phyloP scores from a whole-genome alignment of 768 basidiomycete genomes.

The Mrakia blollopis region DNA sequence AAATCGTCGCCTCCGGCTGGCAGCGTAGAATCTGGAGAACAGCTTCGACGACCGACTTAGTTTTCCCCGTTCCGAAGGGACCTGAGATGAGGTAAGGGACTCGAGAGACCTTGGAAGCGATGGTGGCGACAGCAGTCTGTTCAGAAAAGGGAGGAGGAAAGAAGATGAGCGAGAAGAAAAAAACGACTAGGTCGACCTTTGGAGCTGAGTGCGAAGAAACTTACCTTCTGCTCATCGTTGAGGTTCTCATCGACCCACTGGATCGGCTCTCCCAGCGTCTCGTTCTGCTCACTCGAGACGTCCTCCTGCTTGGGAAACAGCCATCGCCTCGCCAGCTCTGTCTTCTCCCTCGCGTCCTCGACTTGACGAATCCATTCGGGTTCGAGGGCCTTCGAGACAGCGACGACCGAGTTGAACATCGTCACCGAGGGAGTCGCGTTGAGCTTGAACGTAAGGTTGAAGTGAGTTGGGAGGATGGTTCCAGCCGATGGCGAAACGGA shows the following conservation, averaged over 20 bases:
- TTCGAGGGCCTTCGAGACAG: background rate
- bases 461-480: conserved; percentile 19
- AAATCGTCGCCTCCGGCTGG: conserved; percentile 38
- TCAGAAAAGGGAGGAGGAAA: background rate
- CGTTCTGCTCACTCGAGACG: background rate
- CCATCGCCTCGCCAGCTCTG: conserved; percentile 33
- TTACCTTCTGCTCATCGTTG: conserved; percentile 42
- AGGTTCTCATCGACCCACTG: conserved; percentile 38
- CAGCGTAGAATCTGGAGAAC: conserved; percentile 42
- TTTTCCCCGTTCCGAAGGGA: conserved; percentile 40
- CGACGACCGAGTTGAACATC: background rate
- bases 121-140: conserved; percentile 36
- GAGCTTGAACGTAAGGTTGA: conserved; percentile 22
- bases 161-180: background rate
- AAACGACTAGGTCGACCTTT: no score
- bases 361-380: background rate
- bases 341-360: background rate
- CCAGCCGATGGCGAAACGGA: conserved; percentile 5
- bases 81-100: conserved; percentile 44
- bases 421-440: conserved; percentile 18
- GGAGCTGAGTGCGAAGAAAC: background rate
- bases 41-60: conserved; percentile 39
- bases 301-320: conserved; percentile 38
- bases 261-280: background rate
- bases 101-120: conserved; percentile 32